phyloP scores from a whole-genome alignment of 2,329 filamentous ascomycete genomes.

The Claviceps citrina region DNA sequence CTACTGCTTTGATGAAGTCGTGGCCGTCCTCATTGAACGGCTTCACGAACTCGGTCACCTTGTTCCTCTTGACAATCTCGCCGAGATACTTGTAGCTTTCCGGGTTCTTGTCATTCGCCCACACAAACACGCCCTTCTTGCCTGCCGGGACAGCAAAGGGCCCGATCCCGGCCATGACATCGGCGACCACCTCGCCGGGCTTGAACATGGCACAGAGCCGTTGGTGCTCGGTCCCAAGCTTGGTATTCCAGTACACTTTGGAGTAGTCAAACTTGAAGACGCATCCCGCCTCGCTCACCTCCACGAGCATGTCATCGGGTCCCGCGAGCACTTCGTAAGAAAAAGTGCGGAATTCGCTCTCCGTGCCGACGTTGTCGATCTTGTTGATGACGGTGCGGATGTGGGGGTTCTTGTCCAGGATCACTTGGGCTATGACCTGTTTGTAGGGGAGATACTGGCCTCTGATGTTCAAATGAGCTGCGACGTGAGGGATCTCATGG shows the following conservation, averaged over 20 bases:
- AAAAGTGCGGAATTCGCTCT: constrained; percentile 83
- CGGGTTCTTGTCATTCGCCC: constrained; percentile 94
- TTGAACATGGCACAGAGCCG: constrained; percentile 62
- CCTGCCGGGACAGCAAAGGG: constrained; percentile 88
- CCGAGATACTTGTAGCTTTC: constrained; percentile 63
- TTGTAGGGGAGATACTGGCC: constrained; percentile 76
- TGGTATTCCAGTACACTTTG: constrained; percentile 96
- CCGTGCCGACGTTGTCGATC: constrained; percentile 68
- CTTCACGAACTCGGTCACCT: constrained; percentile 56
- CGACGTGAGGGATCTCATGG: background rate
- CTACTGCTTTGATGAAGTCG: constrained; percentile 59
- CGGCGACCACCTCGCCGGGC: constrained; percentile 77
- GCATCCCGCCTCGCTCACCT: constrained; percentile 68
- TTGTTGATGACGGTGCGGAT: constrained; percentile 94
- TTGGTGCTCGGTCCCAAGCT: constrained; percentile 77
- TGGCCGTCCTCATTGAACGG: constrained; percentile 72
- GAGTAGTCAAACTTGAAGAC: constrained; percentile 86
- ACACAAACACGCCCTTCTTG: constrained; percentile 80
- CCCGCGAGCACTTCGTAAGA: constrained; percentile 80
- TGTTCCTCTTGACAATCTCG: constrained; percentile 61
- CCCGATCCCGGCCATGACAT: constrained; percentile 94
- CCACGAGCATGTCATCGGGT: constrained; percentile 66
- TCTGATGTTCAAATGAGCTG: constrained; percentile 80
- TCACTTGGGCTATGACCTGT: constrained; percentile 64
- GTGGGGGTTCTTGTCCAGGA: constrained; percentile 75